Conservation (phyloP, 2,329 filamentous ascomycete genomes). For the Claviceps humidiphila region DNA sequence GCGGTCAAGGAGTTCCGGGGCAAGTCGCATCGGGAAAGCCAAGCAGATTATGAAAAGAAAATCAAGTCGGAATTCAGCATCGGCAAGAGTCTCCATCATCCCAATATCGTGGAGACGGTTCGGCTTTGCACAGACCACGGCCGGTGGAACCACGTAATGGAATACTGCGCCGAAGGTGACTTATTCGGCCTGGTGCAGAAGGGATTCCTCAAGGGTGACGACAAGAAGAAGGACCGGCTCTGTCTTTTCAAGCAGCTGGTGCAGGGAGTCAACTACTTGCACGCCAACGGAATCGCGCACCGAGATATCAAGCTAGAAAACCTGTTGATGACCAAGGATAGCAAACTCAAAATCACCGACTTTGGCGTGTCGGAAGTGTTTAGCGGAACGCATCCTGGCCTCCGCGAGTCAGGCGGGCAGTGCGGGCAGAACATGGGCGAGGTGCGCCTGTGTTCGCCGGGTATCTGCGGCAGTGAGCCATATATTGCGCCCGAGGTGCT, state of each 20-base stretch:
- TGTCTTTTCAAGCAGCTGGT: conserved; percentile 86
- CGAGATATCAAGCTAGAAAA: conserved; percentile 89
- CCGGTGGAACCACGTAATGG: conserved; percentile 87
- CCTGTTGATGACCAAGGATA: conserved; percentile 62
- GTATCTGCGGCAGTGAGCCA: conserved; percentile 72
- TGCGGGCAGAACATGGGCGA: conserved; percentile 63
- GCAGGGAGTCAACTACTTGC: conserved; percentile 70
- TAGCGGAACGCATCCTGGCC: conserved; percentile 64
- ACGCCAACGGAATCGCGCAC: conserved; percentile 74
- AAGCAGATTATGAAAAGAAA: conserved; percentile 70
- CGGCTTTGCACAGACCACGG: conserved; percentile 61
- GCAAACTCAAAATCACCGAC: conserved; percentile 80
- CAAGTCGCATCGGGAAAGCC: conserved; percentile 54
- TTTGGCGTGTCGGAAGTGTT: conserved; percentile 87
- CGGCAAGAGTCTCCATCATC: conserved; percentile 71
- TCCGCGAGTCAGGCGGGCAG: conserved; percentile 57
- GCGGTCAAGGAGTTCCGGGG: conserved; percentile 81
- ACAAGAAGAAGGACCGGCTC: conserved; percentile 54
- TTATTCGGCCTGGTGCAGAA: conserved; percentile 63
- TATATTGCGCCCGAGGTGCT: conserved; percentile 84
- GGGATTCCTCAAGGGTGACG: conserved; percentile 50
- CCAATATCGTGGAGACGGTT: conserved; percentile 74
- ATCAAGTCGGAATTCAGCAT: conserved; percentile 87
- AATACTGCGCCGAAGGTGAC: conserved; percentile 75
- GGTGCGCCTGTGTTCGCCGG: conserved; percentile 58